Base-by-base conservation (phyloP, 2,329 filamentous ascomycete species). In the Dendryphion nanum region DNA sequence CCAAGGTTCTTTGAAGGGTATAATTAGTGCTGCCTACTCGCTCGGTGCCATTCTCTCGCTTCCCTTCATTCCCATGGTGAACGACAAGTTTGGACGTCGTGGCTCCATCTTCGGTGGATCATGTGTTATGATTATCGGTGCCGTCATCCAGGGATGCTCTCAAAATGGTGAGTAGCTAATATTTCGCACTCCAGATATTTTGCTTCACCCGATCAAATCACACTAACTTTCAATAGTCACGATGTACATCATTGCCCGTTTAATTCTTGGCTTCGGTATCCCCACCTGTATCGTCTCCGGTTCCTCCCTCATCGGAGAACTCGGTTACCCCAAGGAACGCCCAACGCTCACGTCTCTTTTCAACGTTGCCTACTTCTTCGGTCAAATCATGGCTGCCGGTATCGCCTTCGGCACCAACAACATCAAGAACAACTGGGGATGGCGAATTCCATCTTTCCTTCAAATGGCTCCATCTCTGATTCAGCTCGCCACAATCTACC, bases 271-370 rank as follows among this genome's bases (percentile, higher is more conserved):
- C 38, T 84, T 86, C 51, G 82, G 82, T 24, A 81, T 81, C 64
- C 77, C 76, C 37, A 64, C 82, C 40, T 69, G 78, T 0, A 79
- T 83, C 48, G 77, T 82, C 69, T 72, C 75, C 5, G 81, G 79
- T 8, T 80, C 80, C 2, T 69, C 83, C 37, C 69, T 83, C 8
- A 70, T 83, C 5, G 78, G 77, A 8, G 37, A 41, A 30, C 75
- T 84, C 42, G 77, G 74, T 58, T 81, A 84, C 53, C 79, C 81
- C 12, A 81, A 83, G 54, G 80, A 84, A 55, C 78, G 81, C 51
- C 79, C 75, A 10, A 75, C 74, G 6, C 71, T 83, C 28, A 83
- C 79, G 1, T 72, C 80, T 13, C 72, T 83, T 40, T 83, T 83
- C 64, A 83, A 83, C 61, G 82, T 77, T 46, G 63, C 82, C 36